Conservation (phyloP, 2,329 filamentous ascomycete genomes). For the Colletotrichum eleusines region DNA sequence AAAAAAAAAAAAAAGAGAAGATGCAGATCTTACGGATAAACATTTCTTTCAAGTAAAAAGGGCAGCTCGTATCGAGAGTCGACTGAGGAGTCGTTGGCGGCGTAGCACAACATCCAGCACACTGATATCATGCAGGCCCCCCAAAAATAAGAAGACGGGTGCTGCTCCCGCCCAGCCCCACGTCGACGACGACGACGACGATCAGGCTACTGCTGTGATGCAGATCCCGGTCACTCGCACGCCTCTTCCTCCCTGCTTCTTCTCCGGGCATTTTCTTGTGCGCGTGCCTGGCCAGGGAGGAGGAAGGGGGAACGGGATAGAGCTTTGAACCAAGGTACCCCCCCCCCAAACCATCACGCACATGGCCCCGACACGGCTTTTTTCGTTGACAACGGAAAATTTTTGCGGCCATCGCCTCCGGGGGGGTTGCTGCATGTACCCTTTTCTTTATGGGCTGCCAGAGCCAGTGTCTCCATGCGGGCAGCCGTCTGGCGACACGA, state of each 20-base stretch:
- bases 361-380: constrained; percentile 26
- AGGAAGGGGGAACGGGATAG: no score
- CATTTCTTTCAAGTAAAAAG: not conserved
- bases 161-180: not conserved
- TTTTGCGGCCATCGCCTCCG: constrained; percentile 33
- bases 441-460: constrained; percentile 10
- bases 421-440: constrained; percentile 18
- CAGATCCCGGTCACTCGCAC: constrained; percentile 21
- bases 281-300: constrained; percentile 8
- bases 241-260: not conserved
- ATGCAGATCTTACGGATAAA: constrained; percentile 11
- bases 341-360: constrained; percentile 18
- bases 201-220: constrained; percentile 33
- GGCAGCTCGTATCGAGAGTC: constrained; percentile 42
- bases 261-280: constrained; percentile 29
- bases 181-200: constrained; percentile 5
- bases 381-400: constrained; percentile 33
- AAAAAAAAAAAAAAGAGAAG: not conserved
- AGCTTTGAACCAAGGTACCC: not conserved
- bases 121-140: constrained; percentile 36
- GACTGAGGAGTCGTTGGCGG: constrained; percentile 25
- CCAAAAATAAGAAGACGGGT: not conserved
- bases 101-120: constrained; percentile 31
- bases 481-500: constrained; percentile 21
- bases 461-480: constrained; percentile 33